Evolutionary conservation across 2,329 filamentous ascomycete species (phyloP), one percentile per base, ranked within the genome.

Genomic region (Claviceps sp.): DNA sequence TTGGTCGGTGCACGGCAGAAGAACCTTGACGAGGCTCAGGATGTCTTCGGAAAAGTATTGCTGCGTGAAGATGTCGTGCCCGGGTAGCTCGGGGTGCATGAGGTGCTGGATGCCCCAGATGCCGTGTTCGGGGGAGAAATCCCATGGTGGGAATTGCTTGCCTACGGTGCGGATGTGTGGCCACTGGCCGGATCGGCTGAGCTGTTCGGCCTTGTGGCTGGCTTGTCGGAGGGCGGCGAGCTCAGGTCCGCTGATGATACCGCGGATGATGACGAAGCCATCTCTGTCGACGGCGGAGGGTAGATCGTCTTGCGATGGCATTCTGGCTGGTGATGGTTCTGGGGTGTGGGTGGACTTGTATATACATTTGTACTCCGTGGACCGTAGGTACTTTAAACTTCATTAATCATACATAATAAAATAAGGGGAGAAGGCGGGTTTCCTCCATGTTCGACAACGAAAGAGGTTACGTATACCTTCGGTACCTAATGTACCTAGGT

Each of bases 61-160:
- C 49, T 71, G 64, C 5, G 81, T 77, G 66, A 90, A 94, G 3
- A 74, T 64, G 2, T 73, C 66, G 54, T 78, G 74, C 50, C 78
- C 76, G 0, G 80, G 77, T 58, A 91, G 78, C 1, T 75, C 71
- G 0, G 88, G 88, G 65, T 90, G 83, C 60, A 95, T 74, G 5
- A 95, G 76, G 66, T 90, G 86, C 72, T 95, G 88, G 2, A 94
- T 84, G 56, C 88, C 88, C 89, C 88, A 95, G 66, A 95, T 94
- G 20, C 87, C 87, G 49, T 74, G 66, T 2, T 71, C 67, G 1
- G 74, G 70, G 48, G 73, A 71, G n/a, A 72, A 73, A 4, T 77
- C 72, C 88, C 88, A 95, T 0, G 89, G 89, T 0, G 88, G 89
- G 69, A 95, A 95, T 68, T 95, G 88, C 67, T 94, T 94, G 50